These are phyloP conservation scores for Colletotrichum tamarilloi DNA, from an alignment of 2,329 filamentous ascomycete genomes.

Conservation along the genomic window DNA sequence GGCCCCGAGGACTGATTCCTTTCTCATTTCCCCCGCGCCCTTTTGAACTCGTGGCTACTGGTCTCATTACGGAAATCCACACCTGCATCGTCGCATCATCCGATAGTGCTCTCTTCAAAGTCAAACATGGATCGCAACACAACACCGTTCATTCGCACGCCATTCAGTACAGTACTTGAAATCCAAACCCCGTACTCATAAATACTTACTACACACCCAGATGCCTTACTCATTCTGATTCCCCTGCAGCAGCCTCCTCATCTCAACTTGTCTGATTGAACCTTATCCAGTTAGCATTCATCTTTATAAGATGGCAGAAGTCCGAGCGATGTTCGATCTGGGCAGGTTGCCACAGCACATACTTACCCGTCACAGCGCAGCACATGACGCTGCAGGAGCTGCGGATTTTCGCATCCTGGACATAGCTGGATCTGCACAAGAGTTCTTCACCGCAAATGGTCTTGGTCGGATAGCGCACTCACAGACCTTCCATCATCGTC, in stretches of 20 bases:
- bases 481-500: background rate
- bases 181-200: too few relatives aligned
- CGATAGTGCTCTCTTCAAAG: constrained; percentile 24
- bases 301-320: background rate
- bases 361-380: background rate
- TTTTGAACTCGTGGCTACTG: background rate
- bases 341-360: background rate
- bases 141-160: background rate
- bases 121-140: constrained; percentile 18
- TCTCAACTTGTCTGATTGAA: background rate
- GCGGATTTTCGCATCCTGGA: background rate
- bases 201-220: too few relatives aligned
- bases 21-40: background rate
- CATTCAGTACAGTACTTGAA: background rate
- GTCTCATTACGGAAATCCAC: background rate
- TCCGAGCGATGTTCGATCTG: background rate
- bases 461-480: constrained; percentile 20
- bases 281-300: background rate
- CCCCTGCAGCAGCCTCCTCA: background rate
- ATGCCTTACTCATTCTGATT: background rate
- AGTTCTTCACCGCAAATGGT: constrained; percentile 14
- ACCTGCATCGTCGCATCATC: constrained; percentile 3
- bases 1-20: background rate
- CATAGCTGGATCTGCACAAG: background rate
- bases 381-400: background rate